Base-by-base conservation (phyloP, 2,329 filamentous ascomycete genomes). In the Ambrosiella xylebori region DNA sequence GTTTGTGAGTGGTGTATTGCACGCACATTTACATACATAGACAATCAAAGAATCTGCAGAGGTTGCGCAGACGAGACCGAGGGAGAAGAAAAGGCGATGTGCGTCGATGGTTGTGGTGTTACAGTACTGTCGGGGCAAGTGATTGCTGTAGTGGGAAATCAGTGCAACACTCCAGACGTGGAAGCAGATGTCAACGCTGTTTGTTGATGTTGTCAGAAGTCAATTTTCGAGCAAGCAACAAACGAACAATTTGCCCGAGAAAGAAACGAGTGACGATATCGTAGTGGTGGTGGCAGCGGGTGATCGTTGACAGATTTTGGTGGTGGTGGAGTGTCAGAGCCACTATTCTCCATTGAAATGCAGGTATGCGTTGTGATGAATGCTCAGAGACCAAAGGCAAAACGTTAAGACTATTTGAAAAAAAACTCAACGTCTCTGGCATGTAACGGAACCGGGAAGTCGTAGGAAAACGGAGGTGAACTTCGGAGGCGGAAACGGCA, bases 141-240 rank as follows among this genome's bases (percentile, higher is more conserved):
- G 47, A 51, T 35, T 51, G 35, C 47, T 35, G 47, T 19, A 19
- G 47, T 51, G 47, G 27, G 27, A n/a, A 54, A 54, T 36, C 51
- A 37, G 36, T 54, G 11, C 51, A 39, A 54, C 52, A 38, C 52
- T 41, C 52, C 52, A 36, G 52, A 36, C 52, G 52, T 41, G 13
- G 15, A 51, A 15, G n/a, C 37, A 4, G 47, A 51, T 51, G 19
- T 9, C 9, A 7, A 11, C 17, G 17, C 17, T 36, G 9, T 6
- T 36, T 35, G 51, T 15, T 15, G 51, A 38, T 15, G 11, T 3
- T 7, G 44, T 8, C 13, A 15, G 7, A n/a, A n/a, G 38, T 17
- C 7, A 15, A 27, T n/a, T 15, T n/a, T 54, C 37, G 19, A 54
- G 38, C 12, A 54, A 40, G 39, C 15, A 19, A 40, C 8, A 54